Percentiles rank a stretch among this genome's conserved stretches.
These are phyloP conservation scores for Nymphaea colorata DNA, from an alignment of 164 flowering plant genomes.

Conservation along the genomic window DNA sequence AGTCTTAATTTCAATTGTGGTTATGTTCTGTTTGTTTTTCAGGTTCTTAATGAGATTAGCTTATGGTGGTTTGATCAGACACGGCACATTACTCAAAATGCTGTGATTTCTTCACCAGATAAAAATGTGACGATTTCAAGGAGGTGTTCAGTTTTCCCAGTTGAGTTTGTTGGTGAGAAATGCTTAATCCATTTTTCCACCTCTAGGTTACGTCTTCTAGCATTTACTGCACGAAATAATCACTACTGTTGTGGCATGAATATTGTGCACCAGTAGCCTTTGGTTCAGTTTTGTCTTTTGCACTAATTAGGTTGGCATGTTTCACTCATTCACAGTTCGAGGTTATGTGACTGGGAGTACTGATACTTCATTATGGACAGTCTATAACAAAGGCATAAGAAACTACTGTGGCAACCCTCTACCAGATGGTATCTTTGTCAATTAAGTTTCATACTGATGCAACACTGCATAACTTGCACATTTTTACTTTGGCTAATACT, in stretches of 20 bases:
- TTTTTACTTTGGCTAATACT: neutral
- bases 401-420: slow-evolving; percentile 89
- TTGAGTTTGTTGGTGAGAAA: slow-evolving; percentile 93
- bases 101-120: slow-evolving; percentile 69
- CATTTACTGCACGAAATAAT: too few relatives aligned
- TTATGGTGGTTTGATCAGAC: slow-evolving; percentile 93
- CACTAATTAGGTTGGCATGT: neutral
- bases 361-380: slow-evolving; percentile 95
- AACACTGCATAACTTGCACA: neutral
- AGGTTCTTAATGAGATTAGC: slow-evolving; percentile 95
- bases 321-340: slow-evolving; percentile 41
- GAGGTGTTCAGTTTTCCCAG: slow-evolving; percentile 91
- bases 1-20: too few relatives aligned
- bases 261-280: too few relatives aligned
- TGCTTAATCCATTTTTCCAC: neutral
- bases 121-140: slow-evolving; percentile 85
- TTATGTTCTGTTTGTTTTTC: slow-evolving; percentile 6
- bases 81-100: slow-evolving; percentile 66
- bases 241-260: too few relatives aligned
- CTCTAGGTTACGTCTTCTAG: too few relatives aligned
- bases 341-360: slow-evolving; percentile 96
- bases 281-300: too few relatives aligned
- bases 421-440: slow-evolving; percentile 47
- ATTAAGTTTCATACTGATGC: neutral
- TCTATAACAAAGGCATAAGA: slow-evolving; percentile 81